phyloP scores from a whole-genome alignment of 1,139 yeast species.

The Kodamaea sp. region DNA sequence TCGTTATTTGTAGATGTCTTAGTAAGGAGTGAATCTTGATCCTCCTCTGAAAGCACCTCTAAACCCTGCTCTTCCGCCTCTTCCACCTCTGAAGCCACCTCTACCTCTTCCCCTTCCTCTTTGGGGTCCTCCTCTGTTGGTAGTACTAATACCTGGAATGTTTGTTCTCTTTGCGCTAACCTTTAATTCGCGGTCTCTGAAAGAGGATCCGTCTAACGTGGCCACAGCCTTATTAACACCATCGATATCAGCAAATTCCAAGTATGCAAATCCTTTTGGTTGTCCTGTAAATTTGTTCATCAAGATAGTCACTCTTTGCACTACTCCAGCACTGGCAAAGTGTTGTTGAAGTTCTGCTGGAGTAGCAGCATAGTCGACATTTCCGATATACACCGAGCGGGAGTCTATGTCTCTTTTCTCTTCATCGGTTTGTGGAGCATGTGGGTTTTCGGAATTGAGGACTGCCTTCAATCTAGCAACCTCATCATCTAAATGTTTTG shows the following conservation, averaged over 20 bases:
- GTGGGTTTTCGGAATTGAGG: conserved; percentile 16
- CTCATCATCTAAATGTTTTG: conserved; percentile 18
- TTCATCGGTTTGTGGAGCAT: conserved; percentile 24
- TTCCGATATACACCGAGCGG: conserved; percentile 83
- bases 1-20: conserved; percentile 9
- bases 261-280: conserved; percentile 85
- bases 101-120: conserved; percentile 39
- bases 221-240: conserved; percentile 66
- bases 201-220: conserved; percentile 59
- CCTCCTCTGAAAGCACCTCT: conserved; percentile 16
- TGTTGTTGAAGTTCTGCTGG: conserved; percentile 83
- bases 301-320: conserved; percentile 81
- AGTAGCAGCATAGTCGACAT: conserved; percentile 77
- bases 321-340: conserved; percentile 72
- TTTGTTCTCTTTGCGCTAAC: conserved; percentile 80
- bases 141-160: conserved; percentile 60
- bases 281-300: conserved; percentile 71
- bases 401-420: conserved; percentile 58
- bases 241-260: conserved; percentile 69
- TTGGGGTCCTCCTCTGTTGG: conserved; percentile 40
- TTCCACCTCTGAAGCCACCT: conserved; percentile 21
- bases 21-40: conserved; percentile 22
- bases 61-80: conserved; percentile 14
- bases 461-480: conserved; percentile 19
- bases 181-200: conserved; percentile 69